Base-by-base conservation (phyloP, 768 basidiomycete genomes). In the Termitomyces eurrhizus region DNA sequence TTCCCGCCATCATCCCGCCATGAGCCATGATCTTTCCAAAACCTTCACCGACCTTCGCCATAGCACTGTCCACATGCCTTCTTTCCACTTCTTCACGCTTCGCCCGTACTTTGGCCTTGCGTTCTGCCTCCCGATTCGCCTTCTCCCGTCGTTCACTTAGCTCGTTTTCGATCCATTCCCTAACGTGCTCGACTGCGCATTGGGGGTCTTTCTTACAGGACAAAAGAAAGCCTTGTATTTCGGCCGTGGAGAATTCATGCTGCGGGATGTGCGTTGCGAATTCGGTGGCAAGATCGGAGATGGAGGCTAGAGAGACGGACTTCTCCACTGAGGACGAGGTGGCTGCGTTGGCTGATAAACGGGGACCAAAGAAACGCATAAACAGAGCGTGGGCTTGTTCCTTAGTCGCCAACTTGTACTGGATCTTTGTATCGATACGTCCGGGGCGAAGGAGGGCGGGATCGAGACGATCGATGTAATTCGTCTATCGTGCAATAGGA, bases 191-290 rank as follows among this genome's bases (percentile, higher is more conserved):
- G 0, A 70, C 75, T 0, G 80, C 80, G 4, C 67, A 64, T 46
- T 62, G 65, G 0, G 81, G 78, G 49, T 76, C 63, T 50, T 71
- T 74, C 63, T 82, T 81, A 61, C 75, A 74, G 11, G 68, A 65
- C 7, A 88, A 73, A 13, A 87, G 73, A 68, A 79, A 87, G 0
- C 84, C 83, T 65, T 87, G 86, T 2, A 89, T 73, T 58, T 86
- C 83, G 0, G 87, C 85, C 0, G 83, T 81, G 35, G 83, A 82
- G 65, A 86, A 83, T 59, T 78, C 76, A 50, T 78, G 64, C 12
- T 75, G 69, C 0, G 86, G 84, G 26, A 87, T 69, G 3, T 60
- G 59, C 0, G 67, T 62, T 0, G 79, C 73, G 65, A 86, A 87
- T 32, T 67, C 49, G 3, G 66, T 58, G 0, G 82, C 78, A n/a